Evolutionary conservation across 371 early-diverging fungal species (phyloP), one percentile per base, ranked within the genome.

Genomic region (Sporodiniella umbellata): DNA sequence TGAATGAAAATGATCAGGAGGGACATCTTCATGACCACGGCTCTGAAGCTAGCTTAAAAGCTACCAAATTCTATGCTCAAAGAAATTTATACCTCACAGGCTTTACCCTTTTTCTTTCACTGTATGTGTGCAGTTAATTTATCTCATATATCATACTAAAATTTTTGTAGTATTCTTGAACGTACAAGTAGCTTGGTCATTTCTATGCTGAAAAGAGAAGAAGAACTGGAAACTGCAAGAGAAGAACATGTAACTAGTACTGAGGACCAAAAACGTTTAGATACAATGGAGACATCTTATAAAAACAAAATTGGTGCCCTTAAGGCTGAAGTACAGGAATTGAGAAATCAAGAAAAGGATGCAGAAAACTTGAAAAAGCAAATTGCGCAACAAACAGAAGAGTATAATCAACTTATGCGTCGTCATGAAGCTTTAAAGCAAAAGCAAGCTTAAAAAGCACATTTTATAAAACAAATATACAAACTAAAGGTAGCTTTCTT

Each of bases 71-170:
- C 60, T 92, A 93, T 53, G 89, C 88, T 22, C 95, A 95, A 70
- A 81, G 95, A 62, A 95, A 95, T 70, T 78, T 93, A 69, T 85
- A 94, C 49, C 64, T 94, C 58, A 89, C 90, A 18, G 95, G 94
- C 3, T 90, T 90, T 57, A 92, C 94, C 2, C 68, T 94, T 37
- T 92, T 93, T 55, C 68, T 94, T 43, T 92, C 92, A 0, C 66
- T 93, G 79, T 80, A 72, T 28, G 30, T 28, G 10, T 4, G 10
- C 10, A 28, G 4, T 28, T 28, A 10, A 10, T 7, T 4, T 7
- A 10, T 7, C 30, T 7, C 30, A 28, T 7, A 10, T 7, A 28
- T 7, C 4, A 28, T 28, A 7, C 4, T 28, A 7, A 10, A 28
- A n/a, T 19, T 43, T 40, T 24, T 39, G 10, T 48, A 80, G 78